Percentiles rank a stretch among this genome's conserved stretches.
Evolutionary conservation across 202 grass and related monocot species (phyloP).

Genomic region (Elaeis oleifera): DNA sequence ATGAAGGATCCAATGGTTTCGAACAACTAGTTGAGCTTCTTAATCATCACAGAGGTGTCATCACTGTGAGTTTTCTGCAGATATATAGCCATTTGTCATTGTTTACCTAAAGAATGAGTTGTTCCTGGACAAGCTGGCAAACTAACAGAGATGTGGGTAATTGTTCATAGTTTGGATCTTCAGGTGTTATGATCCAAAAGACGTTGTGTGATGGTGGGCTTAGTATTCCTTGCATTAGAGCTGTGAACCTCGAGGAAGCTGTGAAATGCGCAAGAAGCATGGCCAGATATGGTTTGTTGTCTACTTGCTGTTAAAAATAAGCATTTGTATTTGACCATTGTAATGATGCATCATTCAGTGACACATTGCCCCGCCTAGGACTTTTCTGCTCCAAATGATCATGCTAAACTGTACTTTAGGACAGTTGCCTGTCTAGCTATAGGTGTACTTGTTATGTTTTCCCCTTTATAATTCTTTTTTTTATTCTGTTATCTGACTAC

Average conservation of each 20-base stretch:
- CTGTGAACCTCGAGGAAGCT: background rate
- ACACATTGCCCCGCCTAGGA: too few relatives aligned
- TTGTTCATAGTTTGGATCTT: conserved; percentile 4
- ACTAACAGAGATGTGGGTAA: background rate
- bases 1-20: conserved; percentile 10
- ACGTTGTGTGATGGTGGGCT: conserved; percentile 17
- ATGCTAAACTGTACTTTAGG: too few relatives aligned
- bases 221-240: conserved; percentile 7
- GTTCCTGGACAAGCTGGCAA: background rate
- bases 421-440: too few relatives aligned
- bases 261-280: background rate
- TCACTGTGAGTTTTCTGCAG: conserved; percentile 10
- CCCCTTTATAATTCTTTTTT: background rate
- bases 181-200: conserved; percentile 11
- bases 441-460: background rate
- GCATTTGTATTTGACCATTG: background rate
- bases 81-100: too few relatives aligned
- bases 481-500: background rate
- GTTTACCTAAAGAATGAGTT: too few relatives aligned
- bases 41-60: conserved; percentile 12
- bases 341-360: too few relatives aligned
- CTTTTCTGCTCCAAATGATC: too few relatives aligned
- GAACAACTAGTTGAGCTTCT: conserved; percentile 8
- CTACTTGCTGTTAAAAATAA: background rate
- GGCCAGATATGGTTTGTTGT: conserved; percentile 5